Base-by-base conservation (phyloP, 768 basidiomycete genomes). In the Dictyophora rubrovolvata region DNA sequence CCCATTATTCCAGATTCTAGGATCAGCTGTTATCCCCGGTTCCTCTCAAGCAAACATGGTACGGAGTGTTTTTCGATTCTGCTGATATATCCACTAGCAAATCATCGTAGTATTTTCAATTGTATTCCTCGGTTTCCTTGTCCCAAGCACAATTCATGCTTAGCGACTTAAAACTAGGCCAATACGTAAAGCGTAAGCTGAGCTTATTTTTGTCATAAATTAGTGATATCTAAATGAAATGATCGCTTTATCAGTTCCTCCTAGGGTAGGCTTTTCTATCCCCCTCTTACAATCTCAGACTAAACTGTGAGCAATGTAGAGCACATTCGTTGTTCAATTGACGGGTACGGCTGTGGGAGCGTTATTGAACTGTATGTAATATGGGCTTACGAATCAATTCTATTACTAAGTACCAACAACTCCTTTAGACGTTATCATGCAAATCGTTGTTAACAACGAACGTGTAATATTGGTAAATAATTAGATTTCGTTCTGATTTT, bases 41-140 rank as follows among this genome's bases (percentile, higher is more conserved):
- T 51, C 50, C 14, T 51, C 50, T 18, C 50, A 51, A 51, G 50
- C 50, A 51, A 51, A 51, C 50, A 51, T 51, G 50, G 50, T 51
- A 34, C 12, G 5, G 14, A 3, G 18, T 51, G 4, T 2, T 42
- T 12, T 12, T 14, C 12, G n/a, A 42, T 42, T 42, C 14, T 28
- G 28, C 28, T 28, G 28, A 28, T 42, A 14, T 42, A 42, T 14
- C 2, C 10, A 14, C n/a, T 42, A 42, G 10, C 10, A 12, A 42
- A 9, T 42, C 4, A 14, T 42, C 18, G 14, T 20, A 51, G 50
- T 51, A 51, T 18, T 51, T 51, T 12, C 21, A 51, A 51, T 20
- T 51, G 12, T 51, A 51, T 20, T 51, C 50, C 14, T 22, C 21
- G 11, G 21, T 22, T 51, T 22, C 21, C 20, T 34, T 51, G 50